Evolutionary conservation across 768 basidiomycete genomes (phyloP).

Genomic region (Suillus decipiens): DNA sequence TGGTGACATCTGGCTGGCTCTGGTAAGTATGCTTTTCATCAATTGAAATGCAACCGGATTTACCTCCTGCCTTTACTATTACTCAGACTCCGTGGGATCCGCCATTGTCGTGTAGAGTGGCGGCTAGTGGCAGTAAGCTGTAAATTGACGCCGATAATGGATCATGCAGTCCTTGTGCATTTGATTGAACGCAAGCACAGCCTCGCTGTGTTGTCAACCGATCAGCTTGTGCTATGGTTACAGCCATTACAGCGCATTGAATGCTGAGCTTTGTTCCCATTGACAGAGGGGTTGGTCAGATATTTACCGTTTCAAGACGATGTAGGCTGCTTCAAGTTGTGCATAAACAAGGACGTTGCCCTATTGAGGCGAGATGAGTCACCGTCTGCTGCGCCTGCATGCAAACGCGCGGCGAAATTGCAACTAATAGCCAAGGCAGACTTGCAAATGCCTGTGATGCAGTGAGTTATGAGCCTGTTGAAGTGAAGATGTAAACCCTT

Average conservation of each 20-base stretch:
- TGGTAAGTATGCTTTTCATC: background rate
- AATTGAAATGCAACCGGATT: background rate
- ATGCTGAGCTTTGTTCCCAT: background rate
- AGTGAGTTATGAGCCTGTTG: background rate
- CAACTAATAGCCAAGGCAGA: background rate
- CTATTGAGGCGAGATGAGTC: conserved; percentile 6
- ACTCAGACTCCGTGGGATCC: background rate
- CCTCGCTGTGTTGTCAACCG: background rate
- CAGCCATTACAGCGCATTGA: background rate
- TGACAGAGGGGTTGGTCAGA: background rate
- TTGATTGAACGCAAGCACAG: background rate
- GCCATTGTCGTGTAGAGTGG: background rate
- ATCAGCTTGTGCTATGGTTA: background rate
- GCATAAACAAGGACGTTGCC: background rate
- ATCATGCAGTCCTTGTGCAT: background rate
- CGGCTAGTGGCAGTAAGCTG: background rate
- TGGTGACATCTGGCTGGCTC: background rate
- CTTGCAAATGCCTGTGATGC: conserved; percentile 6
- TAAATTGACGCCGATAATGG: background rate
- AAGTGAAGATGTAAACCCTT: background rate
- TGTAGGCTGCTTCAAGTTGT: background rate
- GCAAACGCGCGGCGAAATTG: conserved; percentile 2
- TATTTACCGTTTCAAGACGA: background rate
- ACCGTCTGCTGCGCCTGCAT: conserved; percentile 7
- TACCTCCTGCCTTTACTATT: background rate